These are phyloP conservation scores for Erysimum cheiri DNA, from an alignment of 441 rosid genomes.

Conservation along the genomic window DNA sequence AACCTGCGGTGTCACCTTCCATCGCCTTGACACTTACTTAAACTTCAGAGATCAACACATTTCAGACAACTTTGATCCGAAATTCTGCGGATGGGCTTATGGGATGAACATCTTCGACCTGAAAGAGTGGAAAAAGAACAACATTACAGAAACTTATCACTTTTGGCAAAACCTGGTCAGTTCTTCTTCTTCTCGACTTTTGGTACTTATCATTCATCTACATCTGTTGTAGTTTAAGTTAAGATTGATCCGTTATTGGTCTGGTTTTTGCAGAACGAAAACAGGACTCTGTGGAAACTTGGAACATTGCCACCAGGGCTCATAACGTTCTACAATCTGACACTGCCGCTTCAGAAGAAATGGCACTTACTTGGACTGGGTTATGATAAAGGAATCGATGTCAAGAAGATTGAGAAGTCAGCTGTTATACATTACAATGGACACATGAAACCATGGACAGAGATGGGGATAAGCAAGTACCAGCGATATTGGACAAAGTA, in stretches of 20 bases:
- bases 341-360: slow-evolving; percentile 64
- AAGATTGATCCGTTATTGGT: background rate
- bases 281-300: slow-evolving; percentile 89
- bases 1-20: slow-evolving; percentile 89
- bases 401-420: slow-evolving; percentile 66
- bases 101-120: slow-evolving; percentile 94
- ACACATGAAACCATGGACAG: slow-evolving; percentile 95
- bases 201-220: background rate
- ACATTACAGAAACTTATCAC: slow-evolving; percentile 81
- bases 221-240: slow-evolving; percentile 16
- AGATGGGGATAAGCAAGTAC: slow-evolving; percentile 80
- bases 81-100: slow-evolving; percentile 94
- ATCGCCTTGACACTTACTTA: slow-evolving; percentile 66
- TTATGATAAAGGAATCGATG: slow-evolving; percentile 63
- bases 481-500: slow-evolving; percentile 79
- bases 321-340: slow-evolving; percentile 80
- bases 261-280: slow-evolving; percentile 57
- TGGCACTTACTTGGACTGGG: slow-evolving; percentile 95
- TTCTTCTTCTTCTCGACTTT: background rate
- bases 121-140: slow-evolving; percentile 81
- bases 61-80: slow-evolving; percentile 73
- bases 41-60: slow-evolving; percentile 70
- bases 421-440: slow-evolving; percentile 95
- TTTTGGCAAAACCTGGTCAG: slow-evolving; percentile 73
- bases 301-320: slow-evolving; percentile 95